A percentile compares a stretch with the other conserved stretches of the same genome.
phyloP scores from a whole-genome alignment of 805 yeast species.

The Wickerhamomyces bovis region DNA sequence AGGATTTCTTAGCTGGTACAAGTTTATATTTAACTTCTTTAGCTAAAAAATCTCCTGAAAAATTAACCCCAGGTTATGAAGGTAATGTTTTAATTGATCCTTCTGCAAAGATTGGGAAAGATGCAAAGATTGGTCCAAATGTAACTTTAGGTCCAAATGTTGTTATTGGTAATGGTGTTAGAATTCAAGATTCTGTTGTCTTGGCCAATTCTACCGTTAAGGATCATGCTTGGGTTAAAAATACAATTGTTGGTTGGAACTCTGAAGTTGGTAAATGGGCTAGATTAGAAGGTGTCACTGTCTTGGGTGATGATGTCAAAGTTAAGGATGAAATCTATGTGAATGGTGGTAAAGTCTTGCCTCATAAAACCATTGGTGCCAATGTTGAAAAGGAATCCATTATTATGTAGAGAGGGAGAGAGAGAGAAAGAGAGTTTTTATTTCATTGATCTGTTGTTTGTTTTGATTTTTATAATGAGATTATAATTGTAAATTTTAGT shows the following conservation, averaged over 20 bases:
- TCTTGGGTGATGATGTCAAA: conserved; percentile 97
- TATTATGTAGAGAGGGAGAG: too few species aligned
- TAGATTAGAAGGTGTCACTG: conserved; percentile 95
- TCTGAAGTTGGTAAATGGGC: conserved; percentile 98
- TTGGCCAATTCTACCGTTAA: conserved; percentile 85
- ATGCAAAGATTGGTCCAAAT: conserved; percentile 96
- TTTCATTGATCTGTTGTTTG: neutral
- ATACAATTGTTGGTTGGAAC: conserved; percentile 99
- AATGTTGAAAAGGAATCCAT: conserved; percentile 97
- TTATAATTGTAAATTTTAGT: too few species aligned
- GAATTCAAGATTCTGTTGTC: conserved; percentile 93
- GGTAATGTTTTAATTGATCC: conserved; percentile 94
- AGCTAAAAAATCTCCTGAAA: conserved; percentile 70
- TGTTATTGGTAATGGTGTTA: conserved; percentile 95
- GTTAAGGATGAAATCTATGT: conserved; percentile 97
- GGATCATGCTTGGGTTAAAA: conserved; percentile 97
- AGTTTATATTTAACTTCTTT: conserved; percentile 83
- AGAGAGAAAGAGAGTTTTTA: conserved; percentile 15
- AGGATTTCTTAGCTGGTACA: conserved; percentile 97
- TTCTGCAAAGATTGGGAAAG: conserved; percentile 85
- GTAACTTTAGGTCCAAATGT: conserved; percentile 97
- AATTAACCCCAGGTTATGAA: conserved; percentile 60
- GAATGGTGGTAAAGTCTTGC: conserved; percentile 98
- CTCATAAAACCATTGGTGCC: conserved; percentile 93
- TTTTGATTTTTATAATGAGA: neutral